Evolutionary conservation across 768 basidiomycete genomes (phyloP), one percentile per base, ranked within the genome.

Genomic region (Phanerochaete sordida): DNA sequence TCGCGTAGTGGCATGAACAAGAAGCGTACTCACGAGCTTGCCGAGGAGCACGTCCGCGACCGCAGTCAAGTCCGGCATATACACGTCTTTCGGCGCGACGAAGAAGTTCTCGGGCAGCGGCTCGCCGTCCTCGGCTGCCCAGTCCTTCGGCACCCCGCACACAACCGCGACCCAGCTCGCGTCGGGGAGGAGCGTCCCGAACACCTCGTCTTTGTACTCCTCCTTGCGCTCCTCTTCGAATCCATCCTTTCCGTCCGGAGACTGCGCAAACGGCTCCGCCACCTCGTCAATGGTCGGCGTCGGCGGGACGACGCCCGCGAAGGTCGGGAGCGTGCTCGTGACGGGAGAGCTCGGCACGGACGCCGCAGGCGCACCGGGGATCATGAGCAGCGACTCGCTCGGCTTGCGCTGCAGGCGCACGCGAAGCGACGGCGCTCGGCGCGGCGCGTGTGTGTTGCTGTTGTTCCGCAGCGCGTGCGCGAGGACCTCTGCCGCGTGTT

Each of bases 41-140:
- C 91, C 91, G 37, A 93, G 77, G 15, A 92, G 75, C 21, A 89
- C 88, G 66, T 93, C 89, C 4, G 81, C 85, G 8, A 84, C 78
- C 1, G 87, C 88, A 27, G 84, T 90, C 62, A 93, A 70, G 70
- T 93, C 88, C 19, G 91, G 91, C 85, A 93, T 91, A 71, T 91
- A 91, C 37, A 91, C 84, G 65, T 90, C 84, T 69, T 77, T 79
- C 33, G 89, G 90, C 2, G 89, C 90, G 43, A 91, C 83, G 65
- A 81, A 93, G 73, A 93, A 91, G 19, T 80, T 78, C 12, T 85
- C 82, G 0, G 90, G 90, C 15, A 91, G 69, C 58, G 69, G 67
- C 44, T 73, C 75, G 16, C 66, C 68, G 53, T 73, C 73, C 23
- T 70, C 71, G 30, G 64, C 58, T 2, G 65, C 69, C 60, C 69